These are phyloP conservation scores for Lentinula edodes DNA, from an alignment of 768 basidiomycete species.

Conservation along the genomic window DNA sequence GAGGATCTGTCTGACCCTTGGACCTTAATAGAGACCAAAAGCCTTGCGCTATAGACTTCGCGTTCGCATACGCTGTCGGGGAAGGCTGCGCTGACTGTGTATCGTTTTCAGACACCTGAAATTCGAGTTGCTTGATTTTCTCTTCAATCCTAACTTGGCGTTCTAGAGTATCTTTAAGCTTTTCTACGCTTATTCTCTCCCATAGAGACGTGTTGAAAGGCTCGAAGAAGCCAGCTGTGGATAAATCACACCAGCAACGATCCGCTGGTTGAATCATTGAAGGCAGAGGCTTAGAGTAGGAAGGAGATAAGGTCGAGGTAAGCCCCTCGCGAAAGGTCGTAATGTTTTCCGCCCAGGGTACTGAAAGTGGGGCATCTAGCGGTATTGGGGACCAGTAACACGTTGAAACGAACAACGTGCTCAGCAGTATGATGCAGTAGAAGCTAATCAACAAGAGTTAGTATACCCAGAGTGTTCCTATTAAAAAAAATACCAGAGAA, in stretches of 20 bases:
- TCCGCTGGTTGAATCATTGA: constrained; percentile 62
- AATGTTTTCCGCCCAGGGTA: constrained; percentile 64
- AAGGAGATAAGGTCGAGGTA: constrained; percentile 36
- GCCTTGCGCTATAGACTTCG: neutral
- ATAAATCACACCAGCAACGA: constrained; percentile 84
- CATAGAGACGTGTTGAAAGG: constrained; percentile 73
- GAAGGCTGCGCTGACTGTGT: neutral
- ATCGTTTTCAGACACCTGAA: neutral
- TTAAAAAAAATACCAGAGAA: neutral
- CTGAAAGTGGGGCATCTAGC: constrained; percentile 52
- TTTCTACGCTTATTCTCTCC: constrained; percentile 62
- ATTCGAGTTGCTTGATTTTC: neutral
- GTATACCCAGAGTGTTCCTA: neutral
- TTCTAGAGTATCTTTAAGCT: constrained; percentile 34
- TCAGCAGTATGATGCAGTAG: constrained; percentile 80
- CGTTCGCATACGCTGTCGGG: neutral
- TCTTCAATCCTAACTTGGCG: constrained; percentile 21
- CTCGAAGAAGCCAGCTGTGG: constrained; percentile 59
- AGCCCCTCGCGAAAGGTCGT: constrained; percentile 70
- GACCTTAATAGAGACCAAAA: constrained; percentile 1
- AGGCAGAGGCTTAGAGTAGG: constrained; percentile 40
- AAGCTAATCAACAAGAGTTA: constrained; percentile 41
- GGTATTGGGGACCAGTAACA: constrained; percentile 88
- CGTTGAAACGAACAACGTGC: constrained; percentile 79
- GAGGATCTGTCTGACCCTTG: neutral